phyloP scores from a whole-genome alignment of 2,329 filamentous ascomycete species.

The Colletotrichum godetiae region DNA sequence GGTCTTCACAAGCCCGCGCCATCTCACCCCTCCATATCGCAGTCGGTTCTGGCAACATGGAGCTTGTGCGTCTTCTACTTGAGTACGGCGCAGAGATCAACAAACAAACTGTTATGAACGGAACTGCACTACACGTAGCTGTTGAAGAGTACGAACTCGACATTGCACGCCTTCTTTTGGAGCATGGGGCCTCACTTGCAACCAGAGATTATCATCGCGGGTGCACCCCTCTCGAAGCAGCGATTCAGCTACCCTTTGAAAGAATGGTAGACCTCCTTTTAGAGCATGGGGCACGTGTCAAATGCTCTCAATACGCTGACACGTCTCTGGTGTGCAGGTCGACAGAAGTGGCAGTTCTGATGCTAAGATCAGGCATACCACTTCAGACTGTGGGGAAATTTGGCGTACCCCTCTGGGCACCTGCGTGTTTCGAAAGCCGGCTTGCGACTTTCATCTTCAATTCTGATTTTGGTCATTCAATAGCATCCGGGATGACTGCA shows the following conservation, averaged over 20 bases:
- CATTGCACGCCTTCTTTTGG: background rate
- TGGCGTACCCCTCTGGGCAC: background rate
- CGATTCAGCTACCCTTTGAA: background rate
- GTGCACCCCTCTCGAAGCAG: background rate
- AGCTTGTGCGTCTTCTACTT: background rate
- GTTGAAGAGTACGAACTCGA: background rate
- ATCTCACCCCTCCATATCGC: background rate
- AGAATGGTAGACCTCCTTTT: background rate
- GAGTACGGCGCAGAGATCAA: background rate
- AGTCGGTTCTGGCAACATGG: background rate
- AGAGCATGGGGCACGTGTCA: background rate
- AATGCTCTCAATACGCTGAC: background rate
- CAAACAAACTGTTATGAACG: background rate
- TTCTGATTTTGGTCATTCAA: background rate
- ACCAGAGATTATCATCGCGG: background rate
- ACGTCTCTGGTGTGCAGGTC: background rate
- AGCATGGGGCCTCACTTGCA: background rate
- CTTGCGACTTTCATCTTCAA: constrained; percentile 15
- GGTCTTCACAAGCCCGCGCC: background rate
- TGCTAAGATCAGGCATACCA: background rate
- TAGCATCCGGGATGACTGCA: background rate
- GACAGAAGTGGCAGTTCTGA: background rate
- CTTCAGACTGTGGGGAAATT: background rate
- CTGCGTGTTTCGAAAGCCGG: background rate
- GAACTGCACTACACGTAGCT: background rate